Percentiles rank a stretch among this genome's conserved stretches.
phyloP scores from a whole-genome alignment of 2,329 filamentous ascomycete species.

The Botrytis porri region DNA sequence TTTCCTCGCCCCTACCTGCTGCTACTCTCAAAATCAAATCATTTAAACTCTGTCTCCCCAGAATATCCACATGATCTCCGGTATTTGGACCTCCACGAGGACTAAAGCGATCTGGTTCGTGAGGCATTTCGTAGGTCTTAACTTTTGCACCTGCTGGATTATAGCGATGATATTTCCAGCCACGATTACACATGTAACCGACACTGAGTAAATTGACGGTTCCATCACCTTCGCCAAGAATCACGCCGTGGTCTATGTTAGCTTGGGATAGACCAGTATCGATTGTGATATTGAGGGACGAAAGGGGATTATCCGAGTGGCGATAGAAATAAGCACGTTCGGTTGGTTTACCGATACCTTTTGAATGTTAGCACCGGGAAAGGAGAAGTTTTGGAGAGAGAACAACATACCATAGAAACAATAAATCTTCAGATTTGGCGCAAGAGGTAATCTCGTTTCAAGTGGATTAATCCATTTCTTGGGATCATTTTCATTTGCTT shows the following conservation, averaged over 20 bases:
- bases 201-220: conserved; percentile 90
- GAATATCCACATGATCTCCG: conserved; percentile 94
- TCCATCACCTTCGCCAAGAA: conserved; percentile 93
- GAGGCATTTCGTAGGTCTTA: conserved; percentile 91
- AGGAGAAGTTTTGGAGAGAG: background rate
- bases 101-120: conserved; percentile 90
- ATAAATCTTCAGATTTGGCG: conserved; percentile 88
- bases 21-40: conserved; percentile 85
- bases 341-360: conserved; percentile 80
- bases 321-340: conserved; percentile 93
- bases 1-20: conserved; percentile 76
- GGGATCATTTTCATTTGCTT: conserved; percentile 72
- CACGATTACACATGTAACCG: conserved; percentile 95
- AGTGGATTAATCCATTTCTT: conserved; percentile 94
- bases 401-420: conserved; percentile 76
- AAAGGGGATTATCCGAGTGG: conserved; percentile 57
- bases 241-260: conserved; percentile 79
- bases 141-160: conserved; percentile 82
- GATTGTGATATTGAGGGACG: conserved; percentile 72
- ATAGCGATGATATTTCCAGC: conserved; percentile 90
- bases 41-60: conserved; percentile 84
- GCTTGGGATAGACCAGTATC: conserved; percentile 61
- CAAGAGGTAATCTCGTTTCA: conserved; percentile 80
- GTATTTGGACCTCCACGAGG: conserved; percentile 69
- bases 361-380: conserved; percentile 10